Base-by-base conservation (phyloP, 2,329 filamentous ascomycete species). In the Aspergillus caelatus region DNA sequence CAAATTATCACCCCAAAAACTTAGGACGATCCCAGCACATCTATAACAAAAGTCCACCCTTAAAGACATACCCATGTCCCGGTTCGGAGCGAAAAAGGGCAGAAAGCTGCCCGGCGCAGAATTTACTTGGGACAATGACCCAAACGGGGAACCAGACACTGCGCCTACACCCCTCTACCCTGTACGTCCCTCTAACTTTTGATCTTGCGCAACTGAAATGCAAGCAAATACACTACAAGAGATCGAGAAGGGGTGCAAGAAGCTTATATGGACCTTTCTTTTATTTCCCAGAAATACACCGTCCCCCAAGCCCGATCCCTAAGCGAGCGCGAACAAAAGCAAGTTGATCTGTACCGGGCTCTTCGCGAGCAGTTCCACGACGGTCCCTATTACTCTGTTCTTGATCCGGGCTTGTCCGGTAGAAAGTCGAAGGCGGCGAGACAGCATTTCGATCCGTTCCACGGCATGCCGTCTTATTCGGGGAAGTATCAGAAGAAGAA, bases 391-490 rank as follows among this genome's bases (percentile, higher is more conserved):
- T 89, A 87, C 75, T 83, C 84, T 0, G 80, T 85, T 21, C 78
- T 87, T 6, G 82, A 78, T 64, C n/a, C 52, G 9, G 63, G 77
- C 53, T 65, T 76, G 50, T 71, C 76, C 23, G 69, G 76, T 53
- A 63, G 10, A 5, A 55, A 16, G 12, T 10, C 16, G n/a, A 75
- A 75, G 65, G 64, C 76, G 69, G 77, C 80, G 70, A 74, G 81
- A 71, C 78, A 77, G 3, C 81, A 82, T 23, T 85, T 88, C 70
- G 85, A 89, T 72, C 85, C 87, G 2, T 89, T 89, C 70, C 81
- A 84, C 50, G 85, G 85, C 61, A 88, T 88, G 75, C 84, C 85
- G 45, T 87, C 85, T 0, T 89, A 87, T 71, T 83, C 83, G 19
- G 80, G 84, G 60, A 84, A 83, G 70, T 89, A 88, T 73, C 78